Evolutionary conservation across 345 rosid species (phyloP).

Genomic region (Citrus cavaleriei): DNA sequence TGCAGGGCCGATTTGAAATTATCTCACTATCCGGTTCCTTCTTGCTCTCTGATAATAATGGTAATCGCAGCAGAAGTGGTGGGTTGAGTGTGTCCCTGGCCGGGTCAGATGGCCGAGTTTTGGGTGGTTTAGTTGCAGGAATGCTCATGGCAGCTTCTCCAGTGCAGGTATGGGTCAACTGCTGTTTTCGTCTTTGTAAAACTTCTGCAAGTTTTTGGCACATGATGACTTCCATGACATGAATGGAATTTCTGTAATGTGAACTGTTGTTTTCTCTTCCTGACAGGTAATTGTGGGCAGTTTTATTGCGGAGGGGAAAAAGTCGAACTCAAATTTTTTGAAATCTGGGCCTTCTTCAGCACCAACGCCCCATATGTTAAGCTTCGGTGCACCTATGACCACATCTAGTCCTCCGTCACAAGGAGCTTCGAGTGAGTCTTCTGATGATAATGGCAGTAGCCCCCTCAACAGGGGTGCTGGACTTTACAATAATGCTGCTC

Average conservation of each 20-base stretch:
- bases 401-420: constrained; percentile 61
- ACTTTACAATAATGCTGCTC: constrained; percentile 30
- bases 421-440: constrained; percentile 73
- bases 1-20: constrained; percentile 85
- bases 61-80: constrained; percentile 38
- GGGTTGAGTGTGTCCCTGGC: constrained; percentile 73
- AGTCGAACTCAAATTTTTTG: constrained; percentile 28
- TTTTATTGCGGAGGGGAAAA: constrained; percentile 66
- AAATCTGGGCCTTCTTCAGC: constrained; percentile 59
- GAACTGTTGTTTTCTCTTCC: constrained; percentile 2
- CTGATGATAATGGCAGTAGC: constrained; percentile 65
- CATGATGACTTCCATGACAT: neutral
- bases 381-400: constrained; percentile 48
- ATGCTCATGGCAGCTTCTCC: constrained; percentile 68
- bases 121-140: constrained; percentile 88
- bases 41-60: constrained; percentile 49
- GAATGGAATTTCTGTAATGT: constrained; percentile 3
- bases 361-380: constrained; percentile 46
- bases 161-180: constrained; percentile 58
- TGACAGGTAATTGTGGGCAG: constrained; percentile 84
- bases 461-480: constrained; percentile 41
- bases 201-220: neutral
- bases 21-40: constrained; percentile 78
- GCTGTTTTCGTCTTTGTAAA: neutral
- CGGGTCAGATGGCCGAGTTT: constrained; percentile 64